These are phyloP conservation scores for Babesia bovis DNA, from an alignment of 169 alveolate species.

Conservation along the genomic window DNA sequence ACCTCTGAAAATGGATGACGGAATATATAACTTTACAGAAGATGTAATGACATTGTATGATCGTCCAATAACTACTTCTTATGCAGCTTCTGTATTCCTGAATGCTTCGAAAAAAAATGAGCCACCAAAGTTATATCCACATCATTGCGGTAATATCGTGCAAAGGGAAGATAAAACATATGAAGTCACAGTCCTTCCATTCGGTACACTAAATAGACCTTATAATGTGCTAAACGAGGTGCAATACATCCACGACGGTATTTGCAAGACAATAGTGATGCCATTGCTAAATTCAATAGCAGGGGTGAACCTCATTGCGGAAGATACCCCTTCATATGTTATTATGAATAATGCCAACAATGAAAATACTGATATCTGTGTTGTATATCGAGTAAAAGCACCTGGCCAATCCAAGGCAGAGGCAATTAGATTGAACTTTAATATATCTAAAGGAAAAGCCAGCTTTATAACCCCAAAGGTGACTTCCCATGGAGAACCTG, in stretches of 20 bases:
- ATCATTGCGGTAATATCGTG: background rate
- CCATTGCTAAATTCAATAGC: slow-evolving; percentile 3
- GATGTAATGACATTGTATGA: background rate
- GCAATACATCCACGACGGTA: background rate
- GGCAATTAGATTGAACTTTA: background rate
- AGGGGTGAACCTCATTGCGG: slow-evolving; percentile 19
- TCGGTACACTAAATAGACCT: slow-evolving; percentile 1
- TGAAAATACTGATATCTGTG: background rate
- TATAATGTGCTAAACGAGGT: slow-evolving; percentile 1
- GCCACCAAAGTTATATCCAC: background rate
- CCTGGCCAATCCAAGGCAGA: slow-evolving; percentile 1
- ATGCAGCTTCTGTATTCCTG: background rate
- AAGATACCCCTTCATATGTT: slow-evolving; percentile 10
- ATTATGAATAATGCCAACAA: background rate
- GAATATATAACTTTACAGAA: background rate
- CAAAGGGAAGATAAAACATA: background rate
- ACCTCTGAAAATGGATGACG: background rate
- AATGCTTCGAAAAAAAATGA: background rate
- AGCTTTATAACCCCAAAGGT: background rate
- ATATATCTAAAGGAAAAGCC: background rate
- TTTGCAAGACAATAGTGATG: background rate
- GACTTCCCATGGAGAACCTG: background rate
- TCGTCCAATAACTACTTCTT: background rate
- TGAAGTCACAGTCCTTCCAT: background rate
- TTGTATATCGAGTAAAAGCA: background rate